Percentiles rank a stretch among this genome's conserved stretches.
These are phyloP conservation scores for Berkeleyomyces basicola DNA, from an alignment of 2,329 filamentous ascomycete genomes.

Conservation along the genomic window DNA sequence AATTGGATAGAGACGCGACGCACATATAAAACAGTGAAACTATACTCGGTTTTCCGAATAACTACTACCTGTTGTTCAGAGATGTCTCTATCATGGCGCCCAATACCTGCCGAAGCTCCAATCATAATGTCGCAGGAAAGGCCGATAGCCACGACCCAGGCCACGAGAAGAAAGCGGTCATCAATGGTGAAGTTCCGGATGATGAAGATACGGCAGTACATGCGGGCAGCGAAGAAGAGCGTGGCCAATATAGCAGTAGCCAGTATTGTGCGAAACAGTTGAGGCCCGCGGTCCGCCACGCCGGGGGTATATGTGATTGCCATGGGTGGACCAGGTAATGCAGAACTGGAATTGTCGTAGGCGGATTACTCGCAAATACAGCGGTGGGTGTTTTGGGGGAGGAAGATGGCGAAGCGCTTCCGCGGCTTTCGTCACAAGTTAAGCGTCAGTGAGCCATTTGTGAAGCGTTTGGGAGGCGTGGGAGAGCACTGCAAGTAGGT, in stretches of 20 bases:
- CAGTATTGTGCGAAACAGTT: slow-evolving; percentile 54
- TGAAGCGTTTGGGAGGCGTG: background rate
- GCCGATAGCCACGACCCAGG: slow-evolving; percentile 58
- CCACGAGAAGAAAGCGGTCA: slow-evolving; percentile 65
- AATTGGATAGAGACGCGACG: slow-evolving; percentile 16
- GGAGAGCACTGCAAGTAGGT: background rate
- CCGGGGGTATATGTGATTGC: slow-evolving; percentile 2
- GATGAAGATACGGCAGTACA: slow-evolving; percentile 56
- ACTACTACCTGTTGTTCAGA: slow-evolving; percentile 25
- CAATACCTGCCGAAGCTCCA: slow-evolving; percentile 47
- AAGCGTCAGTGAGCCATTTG: background rate
- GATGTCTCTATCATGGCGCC: slow-evolving; percentile 49
- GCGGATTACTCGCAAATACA: background rate
- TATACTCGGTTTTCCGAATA: slow-evolving; percentile 45
- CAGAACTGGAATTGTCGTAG: background rate
- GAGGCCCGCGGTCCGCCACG: slow-evolving; percentile 35
- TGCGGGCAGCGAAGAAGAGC: slow-evolving; percentile 56
- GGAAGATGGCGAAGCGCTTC: background rate
- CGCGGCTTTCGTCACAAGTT: background rate
- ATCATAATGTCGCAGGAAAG: slow-evolving; percentile 50
- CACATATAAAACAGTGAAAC: slow-evolving; percentile 47
- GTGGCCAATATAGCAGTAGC: slow-evolving; percentile 52
- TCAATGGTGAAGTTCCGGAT: slow-evolving; percentile 57
- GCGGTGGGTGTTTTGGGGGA: background rate
- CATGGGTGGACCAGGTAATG: background rate